Evolutionary conservation across 345 rosid genomes (phyloP), one percentile per base, ranked within the genome.

Genomic region (Ceriops decandra): DNA sequence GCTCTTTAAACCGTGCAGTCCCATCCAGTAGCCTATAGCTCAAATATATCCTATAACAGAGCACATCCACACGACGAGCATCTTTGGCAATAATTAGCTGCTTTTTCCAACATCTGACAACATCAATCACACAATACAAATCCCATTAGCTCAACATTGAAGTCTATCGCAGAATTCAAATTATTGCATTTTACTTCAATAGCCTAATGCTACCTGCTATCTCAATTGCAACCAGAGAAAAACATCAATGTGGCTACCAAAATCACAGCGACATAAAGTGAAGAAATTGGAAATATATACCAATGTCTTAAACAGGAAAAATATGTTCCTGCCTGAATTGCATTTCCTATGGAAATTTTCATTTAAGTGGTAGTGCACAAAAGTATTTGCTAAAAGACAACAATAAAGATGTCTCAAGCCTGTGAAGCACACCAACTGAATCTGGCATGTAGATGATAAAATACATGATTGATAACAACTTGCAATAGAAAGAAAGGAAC

Each of bases 31-130:
- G 86, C 74, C 92, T 84, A 76, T 74, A 88, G 82, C 98, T 81
- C 79, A 95, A 76, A 78, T 75, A 86, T 71, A 95, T 90, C 80
- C 99, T 86, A 76, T 85, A 81, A 72, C 98, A 92, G 2, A 95
- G 81, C 51, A 86, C 88, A 70, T 95, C 99, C 52, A 91, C 68
- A 46, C 98, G 78, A 19, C 99, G 86, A 36, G 99, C 99, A 81
- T 90, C 98, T 78, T 88, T 91, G 17, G 98, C 95, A 57, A 83
- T 79, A 62, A 71, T 70, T 16, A 95, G 82, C 79, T 95, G 99
- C 84, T 90, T 91, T 84, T 87, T 91, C 98, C 95, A 91, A 76
- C 80, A 88, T 60, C 99, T 89, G 88, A 72, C 66, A 77, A 62
- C n/a, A 65, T 62, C 42, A 73, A 74, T 71, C 28, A 69, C 68